Percentiles rank a stretch among this genome's conserved stretches.
Evolutionary conservation across 1,284 basidiomycete genomes (phyloP).

Genomic region (Ustanciosporium gigantosporum): DNA sequence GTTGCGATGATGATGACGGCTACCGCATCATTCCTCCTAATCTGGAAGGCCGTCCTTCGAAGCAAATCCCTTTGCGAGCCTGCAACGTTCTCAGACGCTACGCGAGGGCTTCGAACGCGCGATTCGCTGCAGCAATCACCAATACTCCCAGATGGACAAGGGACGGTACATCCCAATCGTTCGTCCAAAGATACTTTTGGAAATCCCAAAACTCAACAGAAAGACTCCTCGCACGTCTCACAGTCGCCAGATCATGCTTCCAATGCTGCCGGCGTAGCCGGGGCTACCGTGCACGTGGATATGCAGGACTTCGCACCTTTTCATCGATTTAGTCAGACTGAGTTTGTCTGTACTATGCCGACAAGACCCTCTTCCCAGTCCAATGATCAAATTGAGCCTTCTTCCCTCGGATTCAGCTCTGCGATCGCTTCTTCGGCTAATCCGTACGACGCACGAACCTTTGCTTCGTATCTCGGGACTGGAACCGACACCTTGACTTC

Average conservation of each 20-base stretch:
- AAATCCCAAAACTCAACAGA: neutral
- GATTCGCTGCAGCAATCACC: too few relatives aligned
- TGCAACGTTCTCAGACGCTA: neutral
- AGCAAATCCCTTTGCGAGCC: neutral
- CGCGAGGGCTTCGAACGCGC: too few relatives aligned
- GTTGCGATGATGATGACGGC: neutral
- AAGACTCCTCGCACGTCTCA: too few relatives aligned
- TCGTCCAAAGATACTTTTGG: neutral
- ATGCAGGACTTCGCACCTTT: neutral
- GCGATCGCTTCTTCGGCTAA: neutral
- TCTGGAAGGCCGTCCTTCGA: neutral
- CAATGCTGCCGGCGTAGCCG: neutral
- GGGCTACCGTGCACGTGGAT: too few relatives aligned
- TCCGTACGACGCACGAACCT: neutral
- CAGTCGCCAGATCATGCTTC: neutral
- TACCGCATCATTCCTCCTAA: neutral
- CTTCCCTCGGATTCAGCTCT: neutral
- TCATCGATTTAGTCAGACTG: neutral
- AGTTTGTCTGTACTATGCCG: neutral
- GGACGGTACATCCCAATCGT: neutral
- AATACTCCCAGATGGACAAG: neutral
- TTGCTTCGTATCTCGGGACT: too few relatives aligned
- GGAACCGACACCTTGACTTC: too few relatives aligned
- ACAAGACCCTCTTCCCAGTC: neutral
- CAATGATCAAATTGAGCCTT: neutral